These are phyloP conservation scores for Biscogniauxia sp. DNA, from an alignment of 2,329 filamentous ascomycete genomes.

Conservation along the genomic window DNA sequence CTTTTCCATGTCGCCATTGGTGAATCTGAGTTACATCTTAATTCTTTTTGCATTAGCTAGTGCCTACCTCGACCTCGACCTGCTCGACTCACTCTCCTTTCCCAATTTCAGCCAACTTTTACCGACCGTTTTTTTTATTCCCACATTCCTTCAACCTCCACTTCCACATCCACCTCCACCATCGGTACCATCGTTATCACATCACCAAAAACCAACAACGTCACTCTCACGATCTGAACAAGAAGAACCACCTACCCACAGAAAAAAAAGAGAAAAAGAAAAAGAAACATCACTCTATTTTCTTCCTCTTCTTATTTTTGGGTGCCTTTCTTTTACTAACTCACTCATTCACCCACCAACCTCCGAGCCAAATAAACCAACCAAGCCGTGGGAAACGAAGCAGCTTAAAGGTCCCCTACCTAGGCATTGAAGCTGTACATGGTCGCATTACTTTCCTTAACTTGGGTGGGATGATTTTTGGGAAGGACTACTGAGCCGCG, in stretches of 20 bases:
- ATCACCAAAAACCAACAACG: background rate
- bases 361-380: background rate
- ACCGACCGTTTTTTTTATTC: background rate
- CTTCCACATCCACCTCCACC: background rate
- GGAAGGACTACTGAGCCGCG: background rate
- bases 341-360: conserved; percentile 5
- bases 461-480: background rate
- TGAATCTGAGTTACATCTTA: background rate
- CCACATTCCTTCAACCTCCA: too few species aligned
- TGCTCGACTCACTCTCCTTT: too few species aligned
- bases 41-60: background rate
- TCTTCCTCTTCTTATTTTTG: background rate
- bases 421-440: background rate
- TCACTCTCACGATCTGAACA: background rate
- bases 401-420: background rate
- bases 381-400: background rate
- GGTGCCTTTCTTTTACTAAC: conserved; percentile 7
- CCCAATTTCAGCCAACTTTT: background rate
- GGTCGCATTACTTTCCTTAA: background rate
- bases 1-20: background rate
- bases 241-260: background rate
- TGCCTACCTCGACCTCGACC: background rate
- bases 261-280: too few species aligned
- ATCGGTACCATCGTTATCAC: background rate
- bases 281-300: background rate